Evolutionary conservation across 192 early-diverging fungal genomes (phyloP).

Genomic region (Rhizophlyctis rosea): DNA sequence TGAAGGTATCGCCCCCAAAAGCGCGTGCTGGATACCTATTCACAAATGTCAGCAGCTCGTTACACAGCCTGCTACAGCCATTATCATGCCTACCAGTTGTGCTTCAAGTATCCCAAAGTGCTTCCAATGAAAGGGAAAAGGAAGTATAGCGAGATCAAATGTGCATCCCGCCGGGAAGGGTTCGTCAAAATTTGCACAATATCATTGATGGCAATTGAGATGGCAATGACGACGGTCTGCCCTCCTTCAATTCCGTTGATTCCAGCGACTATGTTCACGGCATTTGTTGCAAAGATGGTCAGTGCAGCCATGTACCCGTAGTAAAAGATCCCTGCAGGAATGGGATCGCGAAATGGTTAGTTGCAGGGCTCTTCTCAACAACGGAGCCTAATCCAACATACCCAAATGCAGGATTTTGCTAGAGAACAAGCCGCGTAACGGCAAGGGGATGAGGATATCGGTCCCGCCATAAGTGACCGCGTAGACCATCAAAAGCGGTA

Average conservation of each 20-base stretch:
- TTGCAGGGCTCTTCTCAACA: too few relatives aligned
- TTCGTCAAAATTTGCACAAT: constrained; percentile 62
- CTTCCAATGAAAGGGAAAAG: constrained; percentile 91
- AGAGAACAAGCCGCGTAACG: constrained; percentile 70
- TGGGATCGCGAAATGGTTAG: too few relatives aligned
- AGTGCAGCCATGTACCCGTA: constrained; percentile 90
- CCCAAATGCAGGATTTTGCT: constrained; percentile 74
- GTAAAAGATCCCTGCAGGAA: constrained; percentile 68
- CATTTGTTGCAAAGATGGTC: constrained; percentile 93
- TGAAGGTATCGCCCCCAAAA: constrained; percentile 96
- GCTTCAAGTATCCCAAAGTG: constrained; percentile 70
- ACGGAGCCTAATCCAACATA: too few relatives aligned
- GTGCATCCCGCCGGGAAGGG: constrained; percentile 66
- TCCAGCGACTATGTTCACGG: constrained; percentile 97
- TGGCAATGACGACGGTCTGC: constrained; percentile 87
- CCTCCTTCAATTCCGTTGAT: constrained; percentile 97
- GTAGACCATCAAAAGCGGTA: constrained; percentile 93
- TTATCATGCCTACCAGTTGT: constrained; percentile 71
- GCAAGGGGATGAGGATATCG: constrained; percentile 81
- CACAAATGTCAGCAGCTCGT: constrained; percentile 1
- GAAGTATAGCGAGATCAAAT: constrained; percentile 86
- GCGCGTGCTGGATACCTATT: constrained; percentile 79
- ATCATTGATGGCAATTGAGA: constrained; percentile 78
- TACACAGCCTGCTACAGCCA: neutral
- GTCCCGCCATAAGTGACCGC: constrained; percentile 84